Percentiles rank a stretch among this genome's conserved stretches.
These are phyloP conservation scores for Daldinia sp. DNA, from an alignment of 2,329 filamentous ascomycete species.

Conservation along the genomic window DNA sequence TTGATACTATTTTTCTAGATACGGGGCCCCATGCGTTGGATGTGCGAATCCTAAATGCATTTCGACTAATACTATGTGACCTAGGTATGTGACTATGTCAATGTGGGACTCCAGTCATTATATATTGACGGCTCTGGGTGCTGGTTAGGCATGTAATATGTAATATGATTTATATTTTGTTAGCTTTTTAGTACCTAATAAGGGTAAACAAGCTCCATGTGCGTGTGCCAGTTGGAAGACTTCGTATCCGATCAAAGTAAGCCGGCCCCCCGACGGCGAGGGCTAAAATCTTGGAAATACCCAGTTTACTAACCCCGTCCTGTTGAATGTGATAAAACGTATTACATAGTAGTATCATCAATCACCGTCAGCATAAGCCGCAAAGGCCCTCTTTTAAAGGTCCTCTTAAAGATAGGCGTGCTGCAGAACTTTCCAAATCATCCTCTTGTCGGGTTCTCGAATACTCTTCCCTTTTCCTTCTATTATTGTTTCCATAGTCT, in stretches of 20 bases:
- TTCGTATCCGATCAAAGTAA: constrained; percentile 5
- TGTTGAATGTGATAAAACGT: constrained; percentile 7
- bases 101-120: constrained; percentile 9
- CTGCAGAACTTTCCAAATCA: constrained; percentile 10
- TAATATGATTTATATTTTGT: not conserved
- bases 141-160: not conserved
- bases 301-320: constrained; percentile 8
- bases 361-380: constrained; percentile 9
- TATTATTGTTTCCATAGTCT: not conserved
- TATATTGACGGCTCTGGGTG: constrained; percentile 10
- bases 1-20: constrained; percentile 35
- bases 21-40: constrained; percentile 19
- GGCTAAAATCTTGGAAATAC: constrained; percentile 10
- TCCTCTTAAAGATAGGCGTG: constrained; percentile 12
- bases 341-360: constrained; percentile 8
- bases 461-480: not conserved
- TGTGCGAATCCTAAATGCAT: constrained; percentile 25
- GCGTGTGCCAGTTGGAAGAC: not conserved
- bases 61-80: not conserved
- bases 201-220: not conserved
- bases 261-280: constrained; percentile 5
- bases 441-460: constrained; percentile 1
- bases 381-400: constrained; percentile 8
- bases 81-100: not conserved
- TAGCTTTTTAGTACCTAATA: not conserved